A percentile compares a stretch with the other conserved stretches of the same genome.
These are phyloP conservation scores for Rhizopus delemar DNA, from an alignment of 371 early-diverging fungal species.

Conservation along the genomic window DNA sequence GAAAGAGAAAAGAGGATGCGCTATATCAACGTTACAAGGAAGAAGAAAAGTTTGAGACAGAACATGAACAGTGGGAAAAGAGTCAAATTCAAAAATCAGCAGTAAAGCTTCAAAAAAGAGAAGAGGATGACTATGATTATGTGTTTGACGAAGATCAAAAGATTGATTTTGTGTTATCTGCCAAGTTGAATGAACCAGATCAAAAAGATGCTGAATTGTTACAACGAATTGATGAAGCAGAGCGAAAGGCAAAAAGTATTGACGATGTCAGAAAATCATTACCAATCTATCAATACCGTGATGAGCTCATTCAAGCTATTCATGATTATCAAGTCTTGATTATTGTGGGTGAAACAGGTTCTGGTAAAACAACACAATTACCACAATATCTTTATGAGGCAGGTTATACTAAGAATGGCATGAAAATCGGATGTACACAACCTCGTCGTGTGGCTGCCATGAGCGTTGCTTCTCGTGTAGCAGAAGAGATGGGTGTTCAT, in stretches of 20 bases:
- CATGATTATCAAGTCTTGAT: slow-evolving; percentile 85
- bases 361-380: slow-evolving; percentile 99
- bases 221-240: slow-evolving; percentile 67
- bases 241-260: slow-evolving; percentile 77
- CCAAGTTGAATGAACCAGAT: slow-evolving; percentile 64
- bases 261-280: slow-evolving; percentile 89
- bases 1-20: slow-evolving; percentile 86
- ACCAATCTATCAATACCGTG: slow-evolving; percentile 87
- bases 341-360: slow-evolving; percentile 98
- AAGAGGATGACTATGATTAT: slow-evolving; percentile 86
- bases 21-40: slow-evolving; percentile 91
- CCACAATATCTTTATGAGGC: slow-evolving; percentile 98
- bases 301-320: slow-evolving; percentile 81
- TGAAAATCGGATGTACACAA: slow-evolving; percentile 98
- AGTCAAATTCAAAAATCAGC: slow-evolving; percentile 75
- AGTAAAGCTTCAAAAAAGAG: slow-evolving; percentile 45
- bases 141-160: slow-evolving; percentile 92
- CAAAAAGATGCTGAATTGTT: slow-evolving; percentile 57
- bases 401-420: slow-evolving; percentile 84
- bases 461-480: slow-evolving; percentile 97
- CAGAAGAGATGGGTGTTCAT: slow-evolving; percentile 93
- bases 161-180: slow-evolving; percentile 87
- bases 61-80: slow-evolving; percentile 95
- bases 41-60: slow-evolving; percentile 75
- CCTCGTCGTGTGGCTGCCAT: slow-evolving; percentile 99